Base-by-base conservation (phyloP, 225 moss, liverwort and hornwort species). In the Neckera pumila region DNA sequence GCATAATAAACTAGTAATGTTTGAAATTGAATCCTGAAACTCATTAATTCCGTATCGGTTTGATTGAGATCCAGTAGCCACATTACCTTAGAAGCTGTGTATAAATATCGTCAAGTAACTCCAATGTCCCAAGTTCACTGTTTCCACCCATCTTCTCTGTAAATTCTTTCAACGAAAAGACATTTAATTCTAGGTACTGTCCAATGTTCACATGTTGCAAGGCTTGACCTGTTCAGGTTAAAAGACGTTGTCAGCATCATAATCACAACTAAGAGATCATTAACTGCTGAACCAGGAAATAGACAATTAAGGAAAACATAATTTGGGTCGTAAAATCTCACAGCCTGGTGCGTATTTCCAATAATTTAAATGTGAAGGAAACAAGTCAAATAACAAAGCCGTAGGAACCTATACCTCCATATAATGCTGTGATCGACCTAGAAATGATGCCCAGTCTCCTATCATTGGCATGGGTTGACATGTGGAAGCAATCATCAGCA, bases 401-500 rank as follows among this genome's bases (percentile, higher is more conserved):
- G 74, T 59, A 76, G 72, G 43, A 49, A 85, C 58, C 91, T 87
- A 76, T 95, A 95, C 95, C 93, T 85, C 97, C 98, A 93, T 92
- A 91, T 69, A 91, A 90, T 88, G 93, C 92, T 88, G 92, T 88
- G 62, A 97, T 92, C 73, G 96, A 95, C 83, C 93, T 93, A 54
- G 83, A 81, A 64, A 95, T 91, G 77, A 96, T 88, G 57, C 74
- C 92, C 40, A 92, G 61, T 83, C 89, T 90, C 81, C 89, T 85
- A 77, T 95, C 97, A 80, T 95, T 88, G 61, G 93, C 86, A 49
- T 92, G 47, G 62, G 58, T 51, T 42, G 92, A 91, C 83, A 92
- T 78, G 85, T 90, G 91, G 79, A 96, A 97, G 93, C 96, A 96
- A 88, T 98, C 97, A 89, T 96, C 98, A 82, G 98, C 97, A 85